A percentile compares a stretch with the other conserved stretches of the same genome.
Evolutionary conservation across 2,329 filamentous ascomycete genomes (phyloP).

Genomic region (Fusarium keratoplasticum): DNA sequence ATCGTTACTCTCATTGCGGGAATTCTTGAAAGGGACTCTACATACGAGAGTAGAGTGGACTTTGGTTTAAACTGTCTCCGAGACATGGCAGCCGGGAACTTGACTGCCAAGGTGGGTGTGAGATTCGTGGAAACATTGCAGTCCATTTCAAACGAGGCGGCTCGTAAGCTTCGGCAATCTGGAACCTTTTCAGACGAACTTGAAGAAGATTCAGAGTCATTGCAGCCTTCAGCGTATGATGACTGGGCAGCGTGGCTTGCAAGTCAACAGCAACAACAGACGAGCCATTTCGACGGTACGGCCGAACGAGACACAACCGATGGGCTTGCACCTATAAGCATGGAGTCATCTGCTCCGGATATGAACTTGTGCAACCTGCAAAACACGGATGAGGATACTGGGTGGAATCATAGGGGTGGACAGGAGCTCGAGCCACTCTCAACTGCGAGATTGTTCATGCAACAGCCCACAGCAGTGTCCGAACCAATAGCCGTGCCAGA

Average conservation of each 20-base stretch:
- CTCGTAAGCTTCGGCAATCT: constrained; percentile 18
- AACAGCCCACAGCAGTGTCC: not conserved
- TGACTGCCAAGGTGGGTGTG: constrained; percentile 38
- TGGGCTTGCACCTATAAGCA: not conserved
- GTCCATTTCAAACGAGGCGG: constrained; percentile 37
- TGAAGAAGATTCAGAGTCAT: not conserved
- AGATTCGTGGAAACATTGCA: constrained; percentile 42
- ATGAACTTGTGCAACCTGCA: not conserved
- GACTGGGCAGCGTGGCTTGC: constrained; percentile 40
- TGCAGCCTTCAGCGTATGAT: constrained; percentile 19
- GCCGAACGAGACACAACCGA: not conserved
- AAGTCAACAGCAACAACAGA: constrained; percentile 10
- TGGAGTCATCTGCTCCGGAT: not conserved
- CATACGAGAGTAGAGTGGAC: constrained; percentile 43
- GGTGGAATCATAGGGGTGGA: not conserved
- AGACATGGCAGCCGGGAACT: constrained; percentile 48
- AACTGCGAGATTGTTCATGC: not conserved
- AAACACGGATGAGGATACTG: not conserved
- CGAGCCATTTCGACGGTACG: not conserved
- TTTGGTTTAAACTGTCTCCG: constrained; percentile 49
- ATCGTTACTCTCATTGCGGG: constrained; percentile 50
- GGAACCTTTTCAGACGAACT: not conserved
- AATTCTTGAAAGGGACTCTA: constrained; percentile 49
- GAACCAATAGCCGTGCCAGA: not conserved
- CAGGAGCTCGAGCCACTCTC: not conserved